These are phyloP conservation scores for Prillingera fragicola DNA, from an alignment of 1,284 basidiomycete species.

Conservation along the genomic window DNA sequence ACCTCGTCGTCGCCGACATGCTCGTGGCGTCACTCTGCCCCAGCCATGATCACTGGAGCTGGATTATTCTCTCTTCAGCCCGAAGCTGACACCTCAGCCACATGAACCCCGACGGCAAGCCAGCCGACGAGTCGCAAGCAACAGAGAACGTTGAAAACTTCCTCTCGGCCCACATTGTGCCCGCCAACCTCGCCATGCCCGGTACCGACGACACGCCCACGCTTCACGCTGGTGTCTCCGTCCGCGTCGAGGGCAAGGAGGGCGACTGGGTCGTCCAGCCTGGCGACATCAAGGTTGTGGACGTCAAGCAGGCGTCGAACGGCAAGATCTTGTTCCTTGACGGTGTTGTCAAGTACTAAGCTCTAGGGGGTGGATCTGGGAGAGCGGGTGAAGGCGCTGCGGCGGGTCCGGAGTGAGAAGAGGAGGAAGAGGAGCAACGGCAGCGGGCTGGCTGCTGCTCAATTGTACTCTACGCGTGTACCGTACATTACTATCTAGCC, in stretches of 20 bases:
- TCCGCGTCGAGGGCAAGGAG: constrained; percentile 23
- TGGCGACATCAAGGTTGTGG: constrained; percentile 36
- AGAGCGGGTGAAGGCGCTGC: no score
- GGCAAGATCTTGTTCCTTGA: constrained; percentile 40
- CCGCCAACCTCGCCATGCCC: constrained; percentile 19
- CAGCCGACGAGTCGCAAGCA: constrained; percentile 20
- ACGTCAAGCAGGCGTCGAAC: constrained; percentile 39
- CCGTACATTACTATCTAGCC: no score
- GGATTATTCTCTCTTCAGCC: no score
- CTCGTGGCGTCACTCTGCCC: no score
- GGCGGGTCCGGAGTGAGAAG: no score
- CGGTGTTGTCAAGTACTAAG: constrained; percentile 26
- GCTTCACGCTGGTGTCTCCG: constrained; percentile 21
- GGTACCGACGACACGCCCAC: constrained; percentile 17
- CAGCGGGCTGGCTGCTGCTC: no score
- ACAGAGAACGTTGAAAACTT: constrained; percentile 35
- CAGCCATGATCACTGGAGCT: no score
- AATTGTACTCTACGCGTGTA: no score
- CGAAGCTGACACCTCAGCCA: constrained; percentile 16
- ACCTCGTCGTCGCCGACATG: no score
- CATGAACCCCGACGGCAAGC: constrained; percentile 18
- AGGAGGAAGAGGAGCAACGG: no score
- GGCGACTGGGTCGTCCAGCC: constrained; percentile 34
- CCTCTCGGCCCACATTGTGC: constrained; percentile 38
- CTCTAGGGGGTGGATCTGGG: not conserved